These are phyloP conservation scores for Angomonas deanei DNA, from an alignment of 208 protist genomes.

Conservation along the genomic window DNA sequence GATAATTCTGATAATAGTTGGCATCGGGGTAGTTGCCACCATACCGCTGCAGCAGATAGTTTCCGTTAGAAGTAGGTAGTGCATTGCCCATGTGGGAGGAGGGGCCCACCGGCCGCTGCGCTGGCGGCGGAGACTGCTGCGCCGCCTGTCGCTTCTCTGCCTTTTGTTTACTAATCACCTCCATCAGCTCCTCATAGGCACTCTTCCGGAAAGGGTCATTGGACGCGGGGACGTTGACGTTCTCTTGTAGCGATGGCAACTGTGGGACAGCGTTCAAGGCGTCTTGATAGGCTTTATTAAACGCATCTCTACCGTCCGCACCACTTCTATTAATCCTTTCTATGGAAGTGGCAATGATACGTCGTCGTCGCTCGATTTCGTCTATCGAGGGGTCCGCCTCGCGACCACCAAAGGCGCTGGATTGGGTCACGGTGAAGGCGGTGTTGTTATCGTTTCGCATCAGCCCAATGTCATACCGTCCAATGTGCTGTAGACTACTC, in stretches of 20 bases:
- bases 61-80: slow-evolving; percentile 19
- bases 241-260: neutral
- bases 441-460: slow-evolving; percentile 72
- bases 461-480: slow-evolving; percentile 74
- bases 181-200: slow-evolving; percentile 45
- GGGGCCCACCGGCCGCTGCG: slow-evolving; percentile 2
- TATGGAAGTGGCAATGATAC: slow-evolving; percentile 42
- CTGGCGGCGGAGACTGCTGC: neutral
- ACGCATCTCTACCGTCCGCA: slow-evolving; percentile 20
- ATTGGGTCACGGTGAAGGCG: slow-evolving; percentile 79
- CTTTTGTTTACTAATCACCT: slow-evolving; percentile 15
- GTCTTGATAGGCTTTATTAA: slow-evolving; percentile 11
- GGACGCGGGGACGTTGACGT: neutral
- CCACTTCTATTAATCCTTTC: slow-evolving; percentile 50
- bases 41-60: slow-evolving; percentile 71
- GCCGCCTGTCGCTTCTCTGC: neutral
- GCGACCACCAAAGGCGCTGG: slow-evolving; percentile 39
- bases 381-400: slow-evolving; percentile 12
- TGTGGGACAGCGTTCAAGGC: neutral
- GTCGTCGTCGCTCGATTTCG: slow-evolving; percentile 39
- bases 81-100: neutral
- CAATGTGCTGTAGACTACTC: slow-evolving; percentile 67
- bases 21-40: slow-evolving; percentile 48
- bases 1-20: slow-evolving; percentile 65
- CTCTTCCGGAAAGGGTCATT: slow-evolving; percentile 29